Base-by-base conservation (phyloP, 2,329 filamentous ascomycete species). In the Apiospora saccharicola region DNA sequence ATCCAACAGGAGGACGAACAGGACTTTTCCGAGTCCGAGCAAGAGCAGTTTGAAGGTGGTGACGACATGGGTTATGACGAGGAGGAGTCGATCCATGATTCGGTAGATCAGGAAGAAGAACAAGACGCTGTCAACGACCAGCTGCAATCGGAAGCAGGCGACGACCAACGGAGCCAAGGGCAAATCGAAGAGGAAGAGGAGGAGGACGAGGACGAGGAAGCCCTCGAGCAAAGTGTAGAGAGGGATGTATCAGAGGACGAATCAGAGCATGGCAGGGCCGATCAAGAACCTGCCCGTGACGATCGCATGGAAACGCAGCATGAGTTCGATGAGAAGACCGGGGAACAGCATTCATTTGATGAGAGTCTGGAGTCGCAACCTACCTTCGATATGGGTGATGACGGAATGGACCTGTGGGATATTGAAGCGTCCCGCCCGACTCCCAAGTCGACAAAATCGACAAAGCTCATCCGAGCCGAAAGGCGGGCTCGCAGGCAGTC, bases 401-500 rank as follows among this genome's bases (percentile, higher is more conserved):
- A 68, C 14, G 67, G 44, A 3, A 44, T 46, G 41, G 85, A 90
- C 74, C 83, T 91, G 14, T 91, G 89, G 88, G 88, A 87, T 44
- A 77, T 90, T 34, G 89, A 90, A 77, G 89, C 88, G 14, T 83
- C 85, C 70, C 85, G 88, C 16, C 81, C 83, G 8, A 83, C 83
- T 0, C 85, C 86, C 13, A 78, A 74, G 6, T 75, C 79, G 12
- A 70, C 74, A 6, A 77, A 75, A 44, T 76, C 79, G 12, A 71
- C 74, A 7, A 77, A 75, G 46, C n/a, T 67, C 16, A 13, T 73
- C 26, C 69, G 71, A 41, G 73, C 73, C 10, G 68, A 77, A 74
- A 72, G 71, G 70, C 47, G 72, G 75, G 68, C 68, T 73, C 75
- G 69, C 44, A 74, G 72, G 30, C 74, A 78, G 12, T 73, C 75